These are phyloP conservation scores for Pseudocercospora ulei DNA, from an alignment of 2,329 filamentous ascomycete genomes.

Conservation along the genomic window DNA sequence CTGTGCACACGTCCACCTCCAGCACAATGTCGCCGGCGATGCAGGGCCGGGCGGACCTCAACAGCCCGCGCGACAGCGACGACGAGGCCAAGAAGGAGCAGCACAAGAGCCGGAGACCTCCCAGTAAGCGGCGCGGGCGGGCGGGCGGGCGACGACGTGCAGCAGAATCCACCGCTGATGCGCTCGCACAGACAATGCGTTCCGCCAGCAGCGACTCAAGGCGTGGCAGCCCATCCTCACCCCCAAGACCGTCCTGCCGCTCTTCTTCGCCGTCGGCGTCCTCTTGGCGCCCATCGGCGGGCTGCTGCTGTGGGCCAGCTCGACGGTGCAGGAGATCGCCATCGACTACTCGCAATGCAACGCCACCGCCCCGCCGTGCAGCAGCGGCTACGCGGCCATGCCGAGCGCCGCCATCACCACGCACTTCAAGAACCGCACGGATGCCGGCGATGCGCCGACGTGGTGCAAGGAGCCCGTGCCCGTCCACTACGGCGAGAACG, in stretches of 20 bases:
- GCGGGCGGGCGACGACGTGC: neutral
- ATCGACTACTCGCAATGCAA: constrained; percentile 83
- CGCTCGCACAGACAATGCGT: constrained; percentile 66
- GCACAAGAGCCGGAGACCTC: constrained; percentile 81
- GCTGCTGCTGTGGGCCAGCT: constrained; percentile 73
- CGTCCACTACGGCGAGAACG: constrained; percentile 21
- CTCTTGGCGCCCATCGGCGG: constrained; percentile 92
- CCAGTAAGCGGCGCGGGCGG: constrained; percentile 53
- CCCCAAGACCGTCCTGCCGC: constrained; percentile 80
- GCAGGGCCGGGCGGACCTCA: constrained; percentile 35
- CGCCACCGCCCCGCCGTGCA: constrained; percentile 43
- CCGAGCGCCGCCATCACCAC: constrained; percentile 50
- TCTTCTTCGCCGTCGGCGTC: constrained; percentile 83
- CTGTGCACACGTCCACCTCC: constrained; percentile 2
- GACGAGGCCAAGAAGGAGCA: constrained; percentile 56
- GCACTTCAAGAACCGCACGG: constrained; percentile 55
- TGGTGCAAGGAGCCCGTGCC: constrained; percentile 26
- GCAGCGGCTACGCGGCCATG: constrained; percentile 42
- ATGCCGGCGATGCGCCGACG: constrained; percentile 23
- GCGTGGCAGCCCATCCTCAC: constrained; percentile 98
- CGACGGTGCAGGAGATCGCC: constrained; percentile 73
- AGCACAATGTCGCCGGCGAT: constrained; percentile 41
- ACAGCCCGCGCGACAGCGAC: constrained; percentile 38
- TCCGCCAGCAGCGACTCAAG: constrained; percentile 91
- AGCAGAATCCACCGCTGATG: constrained; percentile 16